A percentile compares a stretch with the other conserved stretches of the same genome.
These are phyloP conservation scores for Monilinia vaccinii-corymbosi DNA, from an alignment of 2,329 filamentous ascomycete genomes.

Conservation along the genomic window DNA sequence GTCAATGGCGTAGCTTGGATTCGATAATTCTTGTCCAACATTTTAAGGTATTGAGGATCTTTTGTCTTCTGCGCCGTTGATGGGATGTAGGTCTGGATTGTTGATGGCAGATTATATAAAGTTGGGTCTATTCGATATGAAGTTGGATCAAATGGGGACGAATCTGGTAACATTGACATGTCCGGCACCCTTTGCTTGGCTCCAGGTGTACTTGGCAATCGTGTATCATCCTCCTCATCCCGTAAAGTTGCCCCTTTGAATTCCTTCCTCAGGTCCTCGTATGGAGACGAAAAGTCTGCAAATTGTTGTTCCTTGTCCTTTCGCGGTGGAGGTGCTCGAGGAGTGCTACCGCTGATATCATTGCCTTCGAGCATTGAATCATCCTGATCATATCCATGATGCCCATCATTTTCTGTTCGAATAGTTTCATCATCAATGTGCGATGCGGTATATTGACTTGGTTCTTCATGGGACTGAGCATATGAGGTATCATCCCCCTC, in stretches of 20 bases:
- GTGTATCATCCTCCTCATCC: conserved; percentile 33
- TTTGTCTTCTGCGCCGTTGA: conserved; percentile 33
- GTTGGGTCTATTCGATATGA: conserved; percentile 36
- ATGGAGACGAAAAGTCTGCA: conserved; percentile 64
- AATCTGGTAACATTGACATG: conserved; percentile 55
- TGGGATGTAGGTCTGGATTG: conserved; percentile 17
- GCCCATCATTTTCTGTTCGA: conserved; percentile 22
- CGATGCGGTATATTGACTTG: conserved; percentile 28
- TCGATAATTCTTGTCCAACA: conserved; percentile 94
- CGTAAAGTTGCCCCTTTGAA: conserved; percentile 38
- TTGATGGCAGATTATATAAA: conserved; percentile 25
- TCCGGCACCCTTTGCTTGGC: conserved; percentile 43
- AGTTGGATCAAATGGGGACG: conserved; percentile 45
- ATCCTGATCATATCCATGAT: conserved; percentile 34
- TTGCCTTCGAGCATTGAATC: conserved; percentile 60
- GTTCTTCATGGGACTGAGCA: conserved; percentile 26
- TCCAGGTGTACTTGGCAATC: conserved; percentile 28
- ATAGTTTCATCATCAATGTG: conserved; percentile 29
- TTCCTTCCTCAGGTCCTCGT: conserved; percentile 63
- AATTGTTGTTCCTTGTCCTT: conserved; percentile 39
- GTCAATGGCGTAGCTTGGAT: conserved; percentile 83
- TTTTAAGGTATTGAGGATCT: conserved; percentile 77
- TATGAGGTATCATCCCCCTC: conserved; percentile 43
- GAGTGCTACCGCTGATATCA: conserved; percentile 60
- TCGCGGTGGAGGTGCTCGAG: conserved; percentile 45